Conservation (phyloP, 208 protist species). For the Leishmania lainsoni region DNA sequence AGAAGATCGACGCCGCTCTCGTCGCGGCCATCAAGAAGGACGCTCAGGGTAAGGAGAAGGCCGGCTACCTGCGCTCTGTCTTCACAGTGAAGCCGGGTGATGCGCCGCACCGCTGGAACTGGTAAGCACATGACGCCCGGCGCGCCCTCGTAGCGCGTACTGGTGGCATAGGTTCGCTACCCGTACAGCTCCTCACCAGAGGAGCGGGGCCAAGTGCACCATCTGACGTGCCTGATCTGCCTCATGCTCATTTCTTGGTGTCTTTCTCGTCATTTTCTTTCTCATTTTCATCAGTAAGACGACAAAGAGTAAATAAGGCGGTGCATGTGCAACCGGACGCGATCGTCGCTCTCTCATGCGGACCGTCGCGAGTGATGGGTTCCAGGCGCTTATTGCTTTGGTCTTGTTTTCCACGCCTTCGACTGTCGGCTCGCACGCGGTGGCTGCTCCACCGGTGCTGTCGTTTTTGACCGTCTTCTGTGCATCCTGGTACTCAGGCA, state of each 20-base stretch:
- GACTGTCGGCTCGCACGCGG: neutral
- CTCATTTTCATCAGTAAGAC: constrained; percentile 18
- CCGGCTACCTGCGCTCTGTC: constrained; percentile 83
- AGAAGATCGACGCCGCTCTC: constrained; percentile 76
- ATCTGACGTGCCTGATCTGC: neutral
- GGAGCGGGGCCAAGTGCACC: neutral
- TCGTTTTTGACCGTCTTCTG: no score
- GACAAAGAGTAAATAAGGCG: constrained; percentile 1
- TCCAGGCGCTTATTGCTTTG: no score
- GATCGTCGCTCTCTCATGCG: neutral
- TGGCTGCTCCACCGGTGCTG: neutral
- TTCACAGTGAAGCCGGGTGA: constrained; percentile 87
- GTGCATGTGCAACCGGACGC: neutral
- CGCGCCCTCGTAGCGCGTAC: neutral
- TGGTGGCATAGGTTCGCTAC: neutral
- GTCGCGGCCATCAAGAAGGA: constrained; percentile 82
- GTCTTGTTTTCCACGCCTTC: neutral
- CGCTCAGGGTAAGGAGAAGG: constrained; percentile 67
- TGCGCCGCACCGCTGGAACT: constrained; percentile 84
- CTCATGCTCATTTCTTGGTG: constrained; percentile 16
- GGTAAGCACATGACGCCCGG: constrained; percentile 43
- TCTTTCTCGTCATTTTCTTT: constrained; percentile 24
- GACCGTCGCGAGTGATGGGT: neutral
- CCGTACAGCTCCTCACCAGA: neutral
- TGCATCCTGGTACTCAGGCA: neutral